Evolutionary conservation across 305 asterid species (phyloP).

Genomic region (Fraxinus ornus): DNA sequence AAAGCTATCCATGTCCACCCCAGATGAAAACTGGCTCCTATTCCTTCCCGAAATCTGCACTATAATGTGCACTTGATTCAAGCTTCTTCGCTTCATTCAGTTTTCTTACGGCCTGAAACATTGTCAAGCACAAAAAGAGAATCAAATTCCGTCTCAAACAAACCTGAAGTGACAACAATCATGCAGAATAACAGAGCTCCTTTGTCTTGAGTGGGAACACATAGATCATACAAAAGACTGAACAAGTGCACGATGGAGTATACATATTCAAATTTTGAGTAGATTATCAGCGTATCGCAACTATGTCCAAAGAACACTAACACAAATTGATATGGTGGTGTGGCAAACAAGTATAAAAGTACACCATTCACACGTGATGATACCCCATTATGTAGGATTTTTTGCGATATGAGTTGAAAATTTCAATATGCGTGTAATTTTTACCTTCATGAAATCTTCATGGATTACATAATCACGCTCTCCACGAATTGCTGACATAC

Average conservation of each 20-base stretch:
- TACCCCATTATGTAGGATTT: background rate
- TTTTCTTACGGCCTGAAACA: constrained; percentile 75
- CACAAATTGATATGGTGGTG: background rate
- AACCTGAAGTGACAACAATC: background rate
- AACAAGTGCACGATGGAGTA: background rate
- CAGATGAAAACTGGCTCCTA: constrained; percentile 22
- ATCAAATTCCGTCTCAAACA: constrained; percentile 5
- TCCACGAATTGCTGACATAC: constrained; percentile 80
- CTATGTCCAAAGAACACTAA: background rate
- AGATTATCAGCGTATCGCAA: background rate
- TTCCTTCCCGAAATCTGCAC: constrained; percentile 79
- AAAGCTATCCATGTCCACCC: background rate
- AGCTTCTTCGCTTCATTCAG: constrained; percentile 91
- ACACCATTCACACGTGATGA: background rate
- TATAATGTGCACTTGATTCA: constrained; percentile 85
- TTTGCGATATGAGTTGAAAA: background rate
- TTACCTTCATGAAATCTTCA: constrained; percentile 97
- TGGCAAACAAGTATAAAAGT: background rate
- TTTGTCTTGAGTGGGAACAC: background rate
- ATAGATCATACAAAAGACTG: background rate
- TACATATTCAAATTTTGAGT: background rate
- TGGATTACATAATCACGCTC: constrained; percentile 97
- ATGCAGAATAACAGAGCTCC: background rate
- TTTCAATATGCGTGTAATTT: background rate
- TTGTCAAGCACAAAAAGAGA: constrained; percentile 13